These are phyloP conservation scores for Leccinum boreale DNA, from an alignment of 768 basidiomycete genomes.

Conservation along the genomic window DNA sequence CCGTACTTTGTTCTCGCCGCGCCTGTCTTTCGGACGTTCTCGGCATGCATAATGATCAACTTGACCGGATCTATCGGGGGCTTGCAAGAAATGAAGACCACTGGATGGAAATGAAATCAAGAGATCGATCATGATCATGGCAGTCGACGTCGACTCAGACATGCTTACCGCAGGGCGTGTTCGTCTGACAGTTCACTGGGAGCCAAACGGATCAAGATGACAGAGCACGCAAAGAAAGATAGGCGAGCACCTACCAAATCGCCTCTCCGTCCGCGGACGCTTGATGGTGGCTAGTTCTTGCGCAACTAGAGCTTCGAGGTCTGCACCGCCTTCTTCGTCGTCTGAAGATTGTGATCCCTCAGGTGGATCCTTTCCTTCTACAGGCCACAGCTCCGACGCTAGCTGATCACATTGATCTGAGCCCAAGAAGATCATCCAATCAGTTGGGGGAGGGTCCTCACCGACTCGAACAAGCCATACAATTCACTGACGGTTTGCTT, in stretches of 20 bases:
- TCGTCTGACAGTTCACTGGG: conserved; percentile 72
- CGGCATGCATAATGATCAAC: conserved; percentile 60
- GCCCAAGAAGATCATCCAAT: background rate
- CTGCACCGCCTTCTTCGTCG: conserved; percentile 39
- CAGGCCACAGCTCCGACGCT: conserved; percentile 70
- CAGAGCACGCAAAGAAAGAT: background rate
- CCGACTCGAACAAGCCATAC: conserved; percentile 75
- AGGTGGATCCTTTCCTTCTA: conserved; percentile 23
- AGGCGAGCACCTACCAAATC: conserved; percentile 52
- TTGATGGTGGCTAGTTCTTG: conserved; percentile 72
- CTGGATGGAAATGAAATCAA: conserved; percentile 34
- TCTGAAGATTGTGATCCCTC: conserved; percentile 31
- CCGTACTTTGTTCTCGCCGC: conserved; percentile 61
- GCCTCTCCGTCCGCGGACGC: conserved; percentile 55
- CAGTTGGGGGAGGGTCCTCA: conserved; percentile 34
- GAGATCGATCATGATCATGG: background rate
- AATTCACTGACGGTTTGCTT: conserved; percentile 73
- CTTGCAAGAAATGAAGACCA: conserved; percentile 78
- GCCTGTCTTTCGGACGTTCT: conserved; percentile 60
- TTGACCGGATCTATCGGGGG: conserved; percentile 74
- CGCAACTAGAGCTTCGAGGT: conserved; percentile 68
- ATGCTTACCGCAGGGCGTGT: conserved; percentile 68
- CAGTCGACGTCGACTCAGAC: background rate
- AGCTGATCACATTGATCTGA: conserved; percentile 43
- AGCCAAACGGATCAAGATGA: conserved; percentile 1